Percentiles rank a stretch among this genome's conserved stretches.
These are phyloP conservation scores for Russula abietina DNA, from an alignment of 768 basidiomycete genomes.

Conservation along the genomic window DNA sequence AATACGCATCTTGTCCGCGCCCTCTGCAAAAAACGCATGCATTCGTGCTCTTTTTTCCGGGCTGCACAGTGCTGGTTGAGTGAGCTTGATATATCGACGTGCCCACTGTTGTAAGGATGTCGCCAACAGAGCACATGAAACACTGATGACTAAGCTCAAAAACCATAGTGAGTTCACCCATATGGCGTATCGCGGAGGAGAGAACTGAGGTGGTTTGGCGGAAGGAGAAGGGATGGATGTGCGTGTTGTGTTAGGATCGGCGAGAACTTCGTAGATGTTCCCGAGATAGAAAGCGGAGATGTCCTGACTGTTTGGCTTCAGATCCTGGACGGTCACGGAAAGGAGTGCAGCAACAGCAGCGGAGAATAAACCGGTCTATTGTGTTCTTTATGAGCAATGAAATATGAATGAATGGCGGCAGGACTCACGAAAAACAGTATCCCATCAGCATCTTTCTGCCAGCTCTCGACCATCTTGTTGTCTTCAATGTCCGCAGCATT, in stretches of 20 bases:
- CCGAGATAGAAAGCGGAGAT: background rate
- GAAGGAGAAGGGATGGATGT: background rate
- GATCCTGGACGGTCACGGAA: background rate
- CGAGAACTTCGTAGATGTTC: background rate
- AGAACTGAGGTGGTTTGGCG: background rate
- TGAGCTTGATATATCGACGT: constrained; percentile 2
- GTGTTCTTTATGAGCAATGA: background rate
- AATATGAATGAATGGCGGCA: background rate
- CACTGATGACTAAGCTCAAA: background rate
- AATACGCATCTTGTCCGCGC: background rate
- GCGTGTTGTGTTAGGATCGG: background rate
- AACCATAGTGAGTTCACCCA: constrained; percentile 12
- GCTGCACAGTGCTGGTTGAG: background rate
- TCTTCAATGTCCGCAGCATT: background rate
- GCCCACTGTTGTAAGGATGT: constrained; percentile 1
- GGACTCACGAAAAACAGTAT: background rate
- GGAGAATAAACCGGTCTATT: constrained; percentile 9
- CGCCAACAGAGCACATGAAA: background rate
- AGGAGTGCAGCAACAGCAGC: background rate
- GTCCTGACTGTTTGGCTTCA: background rate
- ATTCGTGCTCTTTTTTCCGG: constrained; percentile 2
- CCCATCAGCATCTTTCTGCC: constrained; percentile 3
- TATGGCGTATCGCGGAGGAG: background rate
- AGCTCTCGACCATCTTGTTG: background rate
- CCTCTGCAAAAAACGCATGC: background rate